These are phyloP conservation scores for Termitomyces sp. DNA, from an alignment of 768 basidiomycete genomes.

Conservation along the genomic window DNA sequence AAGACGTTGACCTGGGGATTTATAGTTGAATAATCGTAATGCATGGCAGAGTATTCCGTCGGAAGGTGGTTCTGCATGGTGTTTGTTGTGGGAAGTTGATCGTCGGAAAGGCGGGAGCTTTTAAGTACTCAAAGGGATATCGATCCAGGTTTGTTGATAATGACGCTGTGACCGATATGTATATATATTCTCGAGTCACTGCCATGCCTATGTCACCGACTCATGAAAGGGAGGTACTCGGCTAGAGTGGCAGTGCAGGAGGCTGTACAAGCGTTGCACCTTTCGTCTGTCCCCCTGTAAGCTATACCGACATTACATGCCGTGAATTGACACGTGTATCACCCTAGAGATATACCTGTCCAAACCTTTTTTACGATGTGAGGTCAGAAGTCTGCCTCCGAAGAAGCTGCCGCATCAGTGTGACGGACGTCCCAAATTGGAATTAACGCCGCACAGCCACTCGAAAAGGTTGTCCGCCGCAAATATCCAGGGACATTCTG, in stretches of 20 bases:
- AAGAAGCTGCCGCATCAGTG: constrained; percentile 7
- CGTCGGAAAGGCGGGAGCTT: constrained; percentile 4
- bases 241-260: background rate
- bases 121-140: background rate
- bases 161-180: constrained; percentile 10
- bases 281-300: constrained; percentile 3
- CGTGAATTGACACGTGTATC: constrained; percentile 7
- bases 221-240: background rate
- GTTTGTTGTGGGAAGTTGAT: constrained; percentile 4
- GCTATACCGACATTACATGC: constrained; percentile 12
- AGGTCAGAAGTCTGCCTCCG: background rate
- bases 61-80: constrained; percentile 24
- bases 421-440: constrained; percentile 7
- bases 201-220: constrained; percentile 2
- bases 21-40: constrained; percentile 19
- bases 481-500: background rate
- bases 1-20: constrained; percentile 14
- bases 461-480: background rate
- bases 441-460: constrained; percentile 9
- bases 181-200: constrained; percentile 11
- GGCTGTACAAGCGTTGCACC: background rate
- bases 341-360: constrained; percentile 10
- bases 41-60: constrained; percentile 16
- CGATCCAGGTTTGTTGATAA: background rate
- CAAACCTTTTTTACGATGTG: background rate